A percentile compares a stretch with the other conserved stretches of the same genome.
These are phyloP conservation scores for Phaseolus coccineus DNA, from an alignment of 331 rosid genomes.

Conservation along the genomic window DNA sequence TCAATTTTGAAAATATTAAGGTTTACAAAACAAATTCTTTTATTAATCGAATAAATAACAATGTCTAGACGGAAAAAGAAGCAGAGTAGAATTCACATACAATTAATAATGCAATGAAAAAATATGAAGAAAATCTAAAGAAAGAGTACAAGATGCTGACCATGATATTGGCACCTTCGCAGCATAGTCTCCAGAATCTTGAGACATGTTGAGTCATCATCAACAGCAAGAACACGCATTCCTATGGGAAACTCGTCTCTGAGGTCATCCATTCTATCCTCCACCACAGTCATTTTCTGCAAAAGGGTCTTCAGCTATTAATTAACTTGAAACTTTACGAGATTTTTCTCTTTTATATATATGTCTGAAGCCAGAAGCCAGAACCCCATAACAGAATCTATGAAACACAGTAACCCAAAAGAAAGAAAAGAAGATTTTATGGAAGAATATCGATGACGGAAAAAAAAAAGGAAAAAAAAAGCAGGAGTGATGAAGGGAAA, in stretches of 20 bases:
- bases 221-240: conserved; percentile 95
- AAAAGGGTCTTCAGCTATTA: not conserved
- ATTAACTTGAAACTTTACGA: not conserved
- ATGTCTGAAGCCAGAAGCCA: conserved; percentile 27
- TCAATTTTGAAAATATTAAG: not conserved
- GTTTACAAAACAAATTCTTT: not conserved
- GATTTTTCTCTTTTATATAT: not conserved
- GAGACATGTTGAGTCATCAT: conserved; percentile 88
- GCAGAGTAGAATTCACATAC: not conserved
- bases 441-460: conserved; percentile 20
- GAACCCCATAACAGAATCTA: conserved; percentile 48
- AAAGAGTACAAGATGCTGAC: conserved; percentile 45
- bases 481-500: conserved; percentile 21
- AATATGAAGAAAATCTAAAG: not conserved
- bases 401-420: not conserved
- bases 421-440: not conserved
- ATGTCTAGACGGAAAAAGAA: not conserved
- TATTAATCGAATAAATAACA: not conserved
- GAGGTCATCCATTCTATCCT: conserved; percentile 51
- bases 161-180: conserved; percentile 80
- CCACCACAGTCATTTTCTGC: conserved; percentile 55
- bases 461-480: conserved; percentile 7
- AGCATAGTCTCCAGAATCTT: conserved; percentile 72
- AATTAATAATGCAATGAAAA: not conserved
- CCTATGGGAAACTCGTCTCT: conserved; percentile 80